Evolutionary conservation across 2,329 filamentous ascomycete species (phyloP).

Genomic region (Emmonsia crescens): DNA sequence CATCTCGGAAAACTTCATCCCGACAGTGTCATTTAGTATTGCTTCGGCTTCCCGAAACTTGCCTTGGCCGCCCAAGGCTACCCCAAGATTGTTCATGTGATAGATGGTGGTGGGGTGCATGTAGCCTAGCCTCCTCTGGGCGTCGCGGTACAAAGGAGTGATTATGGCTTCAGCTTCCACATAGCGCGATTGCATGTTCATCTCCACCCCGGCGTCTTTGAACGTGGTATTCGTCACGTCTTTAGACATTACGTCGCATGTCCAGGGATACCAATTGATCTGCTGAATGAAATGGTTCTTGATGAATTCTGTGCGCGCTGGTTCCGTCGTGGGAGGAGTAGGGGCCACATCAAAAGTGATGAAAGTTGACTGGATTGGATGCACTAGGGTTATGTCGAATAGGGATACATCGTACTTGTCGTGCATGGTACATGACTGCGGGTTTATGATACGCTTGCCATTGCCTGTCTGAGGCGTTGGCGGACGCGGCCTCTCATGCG

Average conservation of each 20-base stretch:
- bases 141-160: background rate
- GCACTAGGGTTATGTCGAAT: background rate
- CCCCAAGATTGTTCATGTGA: background rate
- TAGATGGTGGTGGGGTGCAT: conserved; percentile 1
- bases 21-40: background rate
- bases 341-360: background rate
- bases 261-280: conserved; percentile 1
- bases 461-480: background rate
- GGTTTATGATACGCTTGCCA: background rate
- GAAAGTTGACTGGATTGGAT: background rate
- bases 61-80: background rate
- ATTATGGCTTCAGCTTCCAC: background rate
- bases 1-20: background rate
- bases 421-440: background rate
- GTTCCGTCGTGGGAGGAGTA: background rate
- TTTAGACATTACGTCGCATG: background rate
- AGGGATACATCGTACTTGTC: background rate
- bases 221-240: background rate
- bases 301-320: background rate
- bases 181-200: background rate
- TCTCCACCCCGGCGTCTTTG: background rate
- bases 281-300: background rate
- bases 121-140: background rate
- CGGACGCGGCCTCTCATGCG: background rate
- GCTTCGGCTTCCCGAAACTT: background rate